Evolutionary conservation across 352 stramenopile species (phyloP), one percentile per base, ranked within the genome.

Genomic region (Saprolegnia diclina): DNA sequence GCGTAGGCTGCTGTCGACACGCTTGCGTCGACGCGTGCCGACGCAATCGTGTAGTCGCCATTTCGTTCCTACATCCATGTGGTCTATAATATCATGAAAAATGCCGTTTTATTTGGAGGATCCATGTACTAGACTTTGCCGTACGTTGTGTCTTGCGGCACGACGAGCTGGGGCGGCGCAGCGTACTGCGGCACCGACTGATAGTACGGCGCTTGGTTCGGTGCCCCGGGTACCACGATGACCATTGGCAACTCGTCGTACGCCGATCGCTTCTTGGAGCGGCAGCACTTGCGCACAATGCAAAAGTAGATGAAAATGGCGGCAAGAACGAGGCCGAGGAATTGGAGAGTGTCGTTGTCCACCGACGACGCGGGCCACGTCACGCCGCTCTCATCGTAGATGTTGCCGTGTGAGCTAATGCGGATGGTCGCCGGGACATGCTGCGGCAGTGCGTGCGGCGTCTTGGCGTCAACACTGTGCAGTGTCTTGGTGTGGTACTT

Each of bases 191-290:
- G 52, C 11, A 24, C 35, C 3, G 52, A 59, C 10, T 59, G 24
- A 9, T 59, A 59, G 10, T 59, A 40, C 9, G 4, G 52, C 9
- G 1, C 13, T 59, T 59, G 52, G 11, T 59, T 35, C 29, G 29
- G 29, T 6, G 29, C 11, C 1, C 35, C 19, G 9, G 52, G 52
- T 9, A 59, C 35, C 11, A 59, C 35, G 35, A 59, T 9, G 24
- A 59, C 35, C 52, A 59, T 13, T 24, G 52, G 52, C 24, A 59
- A 9, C 35, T 59, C 11, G 11, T 59, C 52, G 35, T 59, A 59
- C 24, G 11, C 13, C 24, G 13, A 21, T 24, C 42, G 42, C 42
- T 59, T 59, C 11, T 4, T 59, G 2, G 29, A 35, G 29, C 29
- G 29, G 35, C 52, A 59, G 35, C 52, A 59, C 11, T 59, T 59